Base-by-base conservation (phyloP, 2,329 filamentous ascomycete species). In the Parastagonospora avenae region DNA sequence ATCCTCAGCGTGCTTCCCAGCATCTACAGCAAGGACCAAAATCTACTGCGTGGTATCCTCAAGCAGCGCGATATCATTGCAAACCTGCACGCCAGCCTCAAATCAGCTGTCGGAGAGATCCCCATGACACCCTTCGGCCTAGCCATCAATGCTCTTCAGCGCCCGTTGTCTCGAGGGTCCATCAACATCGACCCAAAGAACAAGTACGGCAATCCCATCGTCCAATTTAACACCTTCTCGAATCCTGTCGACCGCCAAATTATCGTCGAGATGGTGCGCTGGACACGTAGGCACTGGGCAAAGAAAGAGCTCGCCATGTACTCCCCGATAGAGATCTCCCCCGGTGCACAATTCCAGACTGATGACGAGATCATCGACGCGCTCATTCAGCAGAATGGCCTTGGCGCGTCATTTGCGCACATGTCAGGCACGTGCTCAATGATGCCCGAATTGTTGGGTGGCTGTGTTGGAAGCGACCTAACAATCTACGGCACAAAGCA, bases 161-260 rank as follows among this genome's bases (percentile, higher is more conserved):
- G 64, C 5, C 60, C 66, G 0, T 50, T 68, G 14, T 66, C 63
- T 0, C 72, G 75, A 35, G 75, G 75, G 16, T 72, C 70, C 12
- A 64, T 76, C 44, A 70, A 64, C 2, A 59, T 76, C 42, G 64
- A 75, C 51, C 66, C 70, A 1, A 62, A 63, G 8, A 63, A 75
- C 50, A 72, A 71, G 3, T 52, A 57, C 12, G 62, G 57, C 3
- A 55, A 51, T 2, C 74, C 73, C 2, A 40, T 74, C 6, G 60
- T 75, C 7, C 56, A 72, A 31, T 74, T 62, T 50, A 68, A 68
- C 45, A 63, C 73, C 1, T 67, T 63, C 15, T 57, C 67, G 28
- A 73, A 76, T 50, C 73, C 73, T 0, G 52, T 72, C 9, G 76
- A 78, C 47, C 54, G 62, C 5, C 56, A 62, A n/a, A 60, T 76